These are phyloP conservation scores for Trichoderma simmonsii DNA, from an alignment of 2,329 filamentous ascomycete species.

Conservation along the genomic window DNA sequence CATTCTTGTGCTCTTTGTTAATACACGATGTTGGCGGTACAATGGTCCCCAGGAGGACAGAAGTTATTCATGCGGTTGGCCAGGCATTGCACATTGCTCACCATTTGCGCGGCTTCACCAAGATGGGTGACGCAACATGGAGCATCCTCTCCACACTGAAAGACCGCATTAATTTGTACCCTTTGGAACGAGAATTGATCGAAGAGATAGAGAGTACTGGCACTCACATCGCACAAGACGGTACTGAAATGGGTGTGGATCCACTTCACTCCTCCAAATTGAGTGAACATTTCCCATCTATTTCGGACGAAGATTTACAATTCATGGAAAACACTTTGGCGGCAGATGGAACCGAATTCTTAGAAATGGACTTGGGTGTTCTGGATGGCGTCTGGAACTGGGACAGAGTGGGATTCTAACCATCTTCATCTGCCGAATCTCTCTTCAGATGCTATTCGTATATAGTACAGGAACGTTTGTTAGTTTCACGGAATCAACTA, in stretches of 20 bases:
- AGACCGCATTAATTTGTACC: neutral
- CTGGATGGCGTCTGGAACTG: slow-evolving; percentile 6
- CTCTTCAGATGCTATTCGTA: neutral
- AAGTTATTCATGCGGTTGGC: neutral
- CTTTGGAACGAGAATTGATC: neutral
- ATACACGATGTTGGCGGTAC: neutral
- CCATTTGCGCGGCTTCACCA: neutral
- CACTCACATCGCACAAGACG: neutral
- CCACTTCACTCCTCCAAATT: neutral
- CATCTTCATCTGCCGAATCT: neutral
- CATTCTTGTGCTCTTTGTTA: neutral
- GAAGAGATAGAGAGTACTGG: neutral
- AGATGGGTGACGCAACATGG: slow-evolving; percentile 3
- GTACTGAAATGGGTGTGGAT: neutral
- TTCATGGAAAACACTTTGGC: neutral
- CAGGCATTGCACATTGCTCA: slow-evolving; percentile 5
- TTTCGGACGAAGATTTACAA: neutral
- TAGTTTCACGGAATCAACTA: neutral
- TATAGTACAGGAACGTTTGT: neutral
- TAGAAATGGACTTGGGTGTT: slow-evolving; percentile 3
- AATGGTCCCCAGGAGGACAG: neutral
- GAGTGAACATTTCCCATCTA: neutral
- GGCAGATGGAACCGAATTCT: neutral
- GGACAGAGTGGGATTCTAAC: neutral
- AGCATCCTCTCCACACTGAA: neutral